Percentiles rank a stretch among this genome's conserved stretches.
Evolutionary conservation across 2,329 filamentous ascomycete genomes (phyloP).

Genomic region (Clarireedia monteithiana): DNA sequence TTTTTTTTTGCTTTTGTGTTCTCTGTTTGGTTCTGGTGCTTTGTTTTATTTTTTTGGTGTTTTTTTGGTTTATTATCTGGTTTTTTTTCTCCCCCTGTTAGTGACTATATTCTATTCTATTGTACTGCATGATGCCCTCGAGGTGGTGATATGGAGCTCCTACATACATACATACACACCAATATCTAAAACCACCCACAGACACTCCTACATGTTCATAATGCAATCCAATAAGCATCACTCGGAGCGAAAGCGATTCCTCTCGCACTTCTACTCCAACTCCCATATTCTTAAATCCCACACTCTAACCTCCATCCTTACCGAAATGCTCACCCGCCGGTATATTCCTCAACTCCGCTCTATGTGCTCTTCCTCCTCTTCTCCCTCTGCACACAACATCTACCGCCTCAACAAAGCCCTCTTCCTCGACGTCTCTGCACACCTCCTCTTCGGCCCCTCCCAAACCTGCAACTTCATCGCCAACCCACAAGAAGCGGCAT

Average conservation of each 20-base stretch:
- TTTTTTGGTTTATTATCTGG: no score
- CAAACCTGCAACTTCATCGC: neutral
- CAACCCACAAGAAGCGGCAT: neutral
- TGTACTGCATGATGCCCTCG: no score
- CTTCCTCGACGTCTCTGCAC: neutral
- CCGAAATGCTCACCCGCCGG: neutral
- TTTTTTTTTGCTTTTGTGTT: neutral
- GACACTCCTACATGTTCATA: neutral
- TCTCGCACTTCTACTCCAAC: slow-evolving; percentile 1
- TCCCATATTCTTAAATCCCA: neutral
- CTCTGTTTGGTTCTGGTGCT: no score
- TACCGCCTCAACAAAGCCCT: neutral
- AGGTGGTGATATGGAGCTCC: neutral
- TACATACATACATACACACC: no score
- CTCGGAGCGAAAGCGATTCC: neutral
- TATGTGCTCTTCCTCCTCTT: neutral
- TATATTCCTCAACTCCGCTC: neutral
- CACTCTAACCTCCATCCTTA: neutral
- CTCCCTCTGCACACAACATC: neutral
- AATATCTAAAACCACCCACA: neutral
- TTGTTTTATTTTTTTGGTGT: no score
- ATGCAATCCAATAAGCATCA: neutral
- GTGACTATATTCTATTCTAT: no score
- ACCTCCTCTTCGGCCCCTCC: neutral
- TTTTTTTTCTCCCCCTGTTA: no score